phyloP scores from a whole-genome alignment of 164 flowering plant genomes.

The Protea cynaroides region DNA sequence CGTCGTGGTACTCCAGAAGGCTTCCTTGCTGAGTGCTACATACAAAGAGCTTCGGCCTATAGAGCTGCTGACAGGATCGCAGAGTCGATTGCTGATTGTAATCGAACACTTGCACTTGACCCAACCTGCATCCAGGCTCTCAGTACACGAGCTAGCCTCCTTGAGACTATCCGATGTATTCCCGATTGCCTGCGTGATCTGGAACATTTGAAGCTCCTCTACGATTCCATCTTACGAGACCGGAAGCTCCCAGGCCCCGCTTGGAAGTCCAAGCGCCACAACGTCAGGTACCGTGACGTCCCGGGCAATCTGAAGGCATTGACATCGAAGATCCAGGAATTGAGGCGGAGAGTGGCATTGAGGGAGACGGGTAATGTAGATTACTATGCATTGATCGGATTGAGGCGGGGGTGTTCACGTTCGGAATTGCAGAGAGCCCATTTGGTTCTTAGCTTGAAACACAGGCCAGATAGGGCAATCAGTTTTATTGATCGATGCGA shows the following conservation, averaged over 20 bases:
- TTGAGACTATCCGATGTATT: slow-evolving; percentile 64
- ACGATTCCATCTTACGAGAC: slow-evolving; percentile 75
- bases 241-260: slow-evolving; percentile 78
- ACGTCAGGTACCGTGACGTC: slow-evolving; percentile 59
- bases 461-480: slow-evolving; percentile 72
- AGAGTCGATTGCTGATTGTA: slow-evolving; percentile 83
- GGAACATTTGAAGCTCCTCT: slow-evolving; percentile 81
- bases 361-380: slow-evolving; percentile 77
- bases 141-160: slow-evolving; percentile 51
- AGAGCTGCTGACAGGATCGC: slow-evolving; percentile 67
- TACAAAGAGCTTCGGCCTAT: slow-evolving; percentile 71
- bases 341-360: slow-evolving; percentile 59
- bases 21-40: slow-evolving; percentile 84
- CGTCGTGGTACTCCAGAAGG: slow-evolving; percentile 83
- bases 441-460: slow-evolving; percentile 53
- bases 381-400: slow-evolving; percentile 68
- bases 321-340: slow-evolving; percentile 45
- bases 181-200: slow-evolving; percentile 88
- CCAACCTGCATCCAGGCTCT: slow-evolving; percentile 76
- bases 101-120: slow-evolving; percentile 69
- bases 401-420: slow-evolving; percentile 79
- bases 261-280: slow-evolving; percentile 68
- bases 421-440: slow-evolving; percentile 86
- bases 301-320: slow-evolving; percentile 55
- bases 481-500: slow-evolving; percentile 72